Evolutionary conservation across 2,329 filamentous ascomycete genomes (phyloP).

Genomic region (Plectosphaerella sp.): DNA sequence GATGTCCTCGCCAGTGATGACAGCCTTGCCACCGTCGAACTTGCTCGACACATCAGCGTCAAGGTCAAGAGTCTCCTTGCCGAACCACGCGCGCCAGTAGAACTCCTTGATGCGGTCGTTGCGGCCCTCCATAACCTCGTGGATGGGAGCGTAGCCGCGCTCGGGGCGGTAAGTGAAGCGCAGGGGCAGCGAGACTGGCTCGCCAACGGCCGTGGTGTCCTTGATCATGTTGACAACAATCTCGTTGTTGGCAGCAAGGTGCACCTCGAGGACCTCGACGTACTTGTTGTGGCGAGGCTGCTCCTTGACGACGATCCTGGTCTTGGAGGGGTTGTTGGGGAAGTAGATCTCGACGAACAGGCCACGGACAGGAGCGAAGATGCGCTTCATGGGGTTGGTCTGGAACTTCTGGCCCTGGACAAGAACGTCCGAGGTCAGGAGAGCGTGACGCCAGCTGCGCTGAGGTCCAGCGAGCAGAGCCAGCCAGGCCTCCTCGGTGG

Average conservation of each 20-base stretch:
- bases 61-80: constrained; percentile 76
- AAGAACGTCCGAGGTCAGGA: constrained; percentile 89
- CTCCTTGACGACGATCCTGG: constrained; percentile 81
- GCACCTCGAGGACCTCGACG: constrained; percentile 83
- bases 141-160: constrained; percentile 94
- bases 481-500: constrained; percentile 79
- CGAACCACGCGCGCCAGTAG: constrained; percentile 98
- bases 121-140: constrained; percentile 90
- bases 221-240: constrained; percentile 90
- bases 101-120: constrained; percentile 99
- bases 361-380: constrained; percentile 81
- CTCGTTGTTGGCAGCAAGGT: constrained; percentile 68
- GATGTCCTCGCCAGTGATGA: constrained; percentile 86
- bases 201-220: constrained; percentile 80
- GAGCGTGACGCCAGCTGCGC: constrained; percentile 90
- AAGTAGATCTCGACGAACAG: constrained; percentile 84
- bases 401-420: constrained; percentile 96
- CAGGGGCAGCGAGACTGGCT: constrained; percentile 77
- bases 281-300: constrained; percentile 82
- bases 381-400: constrained; percentile 89
- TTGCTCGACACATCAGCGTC: constrained; percentile 79
- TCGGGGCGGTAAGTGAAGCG: constrained; percentile 93
- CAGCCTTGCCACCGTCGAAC: constrained; percentile 85
- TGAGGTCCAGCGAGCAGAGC: constrained; percentile 78
- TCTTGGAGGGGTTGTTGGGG: constrained; percentile 78